phyloP scores from a whole-genome alignment of 2,329 filamentous ascomycete genomes.

The Nemania serpens region DNA sequence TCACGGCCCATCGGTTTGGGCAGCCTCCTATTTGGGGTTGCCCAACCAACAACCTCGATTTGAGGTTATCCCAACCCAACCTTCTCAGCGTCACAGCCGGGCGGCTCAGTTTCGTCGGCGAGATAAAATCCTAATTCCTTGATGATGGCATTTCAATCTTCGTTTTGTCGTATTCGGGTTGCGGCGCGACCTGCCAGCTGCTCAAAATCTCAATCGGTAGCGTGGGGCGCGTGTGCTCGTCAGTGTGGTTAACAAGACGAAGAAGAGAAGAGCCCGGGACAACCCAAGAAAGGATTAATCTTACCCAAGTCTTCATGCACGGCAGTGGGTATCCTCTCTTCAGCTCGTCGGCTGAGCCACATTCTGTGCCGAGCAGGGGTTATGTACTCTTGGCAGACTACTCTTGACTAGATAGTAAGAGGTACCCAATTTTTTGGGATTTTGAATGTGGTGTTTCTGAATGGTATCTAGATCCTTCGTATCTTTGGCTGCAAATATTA shows the following conservation, averaged over 20 bases:
- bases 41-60: neutral
- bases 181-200: neutral
- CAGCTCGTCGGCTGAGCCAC: neutral
- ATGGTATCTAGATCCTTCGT: too few relatives aligned
- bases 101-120: neutral
- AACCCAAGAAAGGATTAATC: neutral
- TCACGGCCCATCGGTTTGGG: slow-evolving; percentile 21
- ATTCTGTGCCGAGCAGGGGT: neutral
- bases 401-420: too few relatives aligned
- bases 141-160: slow-evolving; percentile 1
- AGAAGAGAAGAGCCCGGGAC: neutral
- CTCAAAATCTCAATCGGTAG: neutral
- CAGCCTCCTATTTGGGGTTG: neutral
- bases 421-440: too few relatives aligned
- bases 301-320: slow-evolving; percentile 3
- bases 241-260: neutral
- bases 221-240: neutral
- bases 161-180: neutral
- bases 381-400: neutral
- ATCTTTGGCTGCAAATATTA: too few relatives aligned
- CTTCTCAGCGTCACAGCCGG: neutral
- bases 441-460: too few relatives aligned
- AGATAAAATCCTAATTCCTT: neutral
- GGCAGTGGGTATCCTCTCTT: neutral
- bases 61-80: neutral